Conservation (phyloP, 768 basidiomycete species). For the Gymnopilus dilepis region DNA sequence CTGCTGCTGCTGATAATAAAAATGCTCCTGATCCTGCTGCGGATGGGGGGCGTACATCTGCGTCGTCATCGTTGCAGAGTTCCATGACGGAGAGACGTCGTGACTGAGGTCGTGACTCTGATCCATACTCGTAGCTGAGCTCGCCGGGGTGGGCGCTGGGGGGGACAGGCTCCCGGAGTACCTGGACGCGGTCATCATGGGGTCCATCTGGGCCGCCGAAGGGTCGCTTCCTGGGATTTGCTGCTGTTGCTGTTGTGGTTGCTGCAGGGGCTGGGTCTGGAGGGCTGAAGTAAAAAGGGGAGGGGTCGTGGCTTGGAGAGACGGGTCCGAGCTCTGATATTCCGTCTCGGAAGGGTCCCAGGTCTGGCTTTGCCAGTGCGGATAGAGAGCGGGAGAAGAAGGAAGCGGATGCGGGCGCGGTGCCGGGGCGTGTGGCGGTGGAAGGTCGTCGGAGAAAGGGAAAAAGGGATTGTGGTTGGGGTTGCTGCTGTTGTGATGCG, state of each 20-base stretch:
- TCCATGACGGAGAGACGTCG: conserved; percentile 86
- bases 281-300: conserved; percentile 82
- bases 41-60: conserved; percentile 7
- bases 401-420: conserved; percentile 72
- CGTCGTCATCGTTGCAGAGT: conserved; percentile 73
- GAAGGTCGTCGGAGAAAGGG: conserved; percentile 61
- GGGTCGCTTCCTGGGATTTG: conserved; percentile 64
- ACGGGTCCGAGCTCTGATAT: not conserved
- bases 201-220: conserved; percentile 62
- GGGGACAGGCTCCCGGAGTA: conserved; percentile 6
- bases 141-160: conserved; percentile 10
- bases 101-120: conserved; percentile 79
- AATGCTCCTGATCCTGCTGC: conserved; percentile 41
- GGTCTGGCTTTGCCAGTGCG: conserved; percentile 50
- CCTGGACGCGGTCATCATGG: conserved; percentile 30
- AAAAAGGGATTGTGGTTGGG: conserved; percentile 57
- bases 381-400: conserved; percentile 55
- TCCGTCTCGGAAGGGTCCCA: conserved; percentile 32
- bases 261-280: conserved; percentile 41
- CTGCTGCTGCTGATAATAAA: conserved; percentile 41
- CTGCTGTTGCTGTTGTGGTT: conserved; percentile 24
- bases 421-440: conserved; percentile 69
- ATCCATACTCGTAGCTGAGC: conserved; percentile 62
- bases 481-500: conserved; percentile 26
- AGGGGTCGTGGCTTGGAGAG: conserved; percentile 47